Conservation (phyloP, 2,329 filamentous ascomycete species). For the Ophiobolus disseminans region DNA sequence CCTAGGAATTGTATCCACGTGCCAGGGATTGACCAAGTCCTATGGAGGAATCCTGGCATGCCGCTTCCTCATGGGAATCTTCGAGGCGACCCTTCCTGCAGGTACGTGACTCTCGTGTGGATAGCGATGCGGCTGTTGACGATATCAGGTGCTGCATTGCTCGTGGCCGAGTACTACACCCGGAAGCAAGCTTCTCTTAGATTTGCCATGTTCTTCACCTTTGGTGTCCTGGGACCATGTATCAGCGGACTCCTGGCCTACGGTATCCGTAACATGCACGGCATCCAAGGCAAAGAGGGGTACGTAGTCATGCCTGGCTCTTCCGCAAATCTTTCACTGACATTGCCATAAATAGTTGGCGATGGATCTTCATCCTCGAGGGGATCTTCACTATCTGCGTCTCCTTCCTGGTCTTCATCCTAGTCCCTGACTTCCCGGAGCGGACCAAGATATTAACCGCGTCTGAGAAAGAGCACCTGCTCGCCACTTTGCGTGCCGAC, state of each 20-base stretch:
- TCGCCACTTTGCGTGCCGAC: slow-evolving; percentile 57
- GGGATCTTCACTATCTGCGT: slow-evolving; percentile 61
- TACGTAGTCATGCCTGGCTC: slow-evolving; percentile 6
- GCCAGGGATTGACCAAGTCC: slow-evolving; percentile 37
- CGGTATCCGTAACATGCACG: slow-evolving; percentile 48
- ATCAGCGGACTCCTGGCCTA: slow-evolving; percentile 62
- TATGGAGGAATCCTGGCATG: slow-evolving; percentile 37
- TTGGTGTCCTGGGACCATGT: slow-evolving; percentile 61
- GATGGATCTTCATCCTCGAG: slow-evolving; percentile 67
- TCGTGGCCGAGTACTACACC: slow-evolving; percentile 54
- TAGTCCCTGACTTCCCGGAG: slow-evolving; percentile 62
- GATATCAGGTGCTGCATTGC: slow-evolving; percentile 30
- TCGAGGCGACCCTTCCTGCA: slow-evolving; percentile 42
- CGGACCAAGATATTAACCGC: slow-evolving; percentile 58
- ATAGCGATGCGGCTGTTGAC: neutral
- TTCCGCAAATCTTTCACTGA: too few species aligned
- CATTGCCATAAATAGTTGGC: too few species aligned
- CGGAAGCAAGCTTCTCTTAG: slow-evolving; percentile 62
- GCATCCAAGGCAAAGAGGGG: slow-evolving; percentile 33
- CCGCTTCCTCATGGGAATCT: slow-evolving; percentile 44
- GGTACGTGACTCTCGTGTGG: slow-evolving; percentile 13
- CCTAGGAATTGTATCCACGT: slow-evolving; percentile 62
- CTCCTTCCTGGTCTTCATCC: slow-evolving; percentile 56
- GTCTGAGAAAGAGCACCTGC: slow-evolving; percentile 61
- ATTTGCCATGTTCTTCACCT: slow-evolving; percentile 60